Evolutionary conservation across 108 stramenopile genomes (phyloP).

Genomic region (Phaeodactylum tricornutum): DNA sequence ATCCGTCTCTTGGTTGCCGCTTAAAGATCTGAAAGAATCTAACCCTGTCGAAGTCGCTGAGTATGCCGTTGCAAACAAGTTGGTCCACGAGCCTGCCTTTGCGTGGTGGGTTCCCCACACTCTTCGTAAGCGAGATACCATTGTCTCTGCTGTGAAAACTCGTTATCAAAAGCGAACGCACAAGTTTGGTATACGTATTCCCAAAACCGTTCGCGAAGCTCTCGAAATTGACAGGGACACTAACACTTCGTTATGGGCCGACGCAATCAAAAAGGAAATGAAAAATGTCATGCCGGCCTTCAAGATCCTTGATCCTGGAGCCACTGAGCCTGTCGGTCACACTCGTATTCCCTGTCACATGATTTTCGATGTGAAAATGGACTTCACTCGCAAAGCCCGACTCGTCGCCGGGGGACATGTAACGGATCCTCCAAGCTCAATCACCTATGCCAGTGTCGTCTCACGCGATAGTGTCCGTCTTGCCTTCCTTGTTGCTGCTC

Average conservation of each 20-base stretch:
- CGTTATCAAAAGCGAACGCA: constrained; percentile 3
- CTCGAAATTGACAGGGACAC: constrained; percentile 24
- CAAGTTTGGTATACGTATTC: constrained; percentile 11
- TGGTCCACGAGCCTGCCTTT: constrained; percentile 16
- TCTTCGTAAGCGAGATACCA: constrained; percentile 13
- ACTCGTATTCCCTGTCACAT: constrained; percentile 7
- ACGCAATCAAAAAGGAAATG: constrained; percentile 41
- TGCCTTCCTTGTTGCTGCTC: constrained; percentile 16
- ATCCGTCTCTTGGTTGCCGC: constrained; percentile 4
- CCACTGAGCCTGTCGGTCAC: constrained; percentile 1
- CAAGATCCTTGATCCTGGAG: constrained; percentile 16
- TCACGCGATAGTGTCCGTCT: constrained; percentile 24
- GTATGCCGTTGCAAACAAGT: constrained; percentile 9
- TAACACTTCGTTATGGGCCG: constrained; percentile 29
- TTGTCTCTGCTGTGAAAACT: constrained; percentile 10
- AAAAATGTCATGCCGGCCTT: constrained; percentile 28
- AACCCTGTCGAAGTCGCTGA: constrained; percentile 18
- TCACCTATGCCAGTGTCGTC: constrained; percentile 45
- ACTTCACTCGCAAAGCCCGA: constrained; percentile 29
- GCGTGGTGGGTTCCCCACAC: constrained; percentile 37
- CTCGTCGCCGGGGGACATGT: constrained; percentile 29
- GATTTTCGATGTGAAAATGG: constrained; percentile 41
- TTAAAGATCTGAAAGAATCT: constrained; percentile 17
- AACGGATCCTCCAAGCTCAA: constrained; percentile 17
- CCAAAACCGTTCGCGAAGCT: constrained; percentile 28